Conservation (phyloP, 441 rosid species). For the Gossypium davidsonii region DNA sequence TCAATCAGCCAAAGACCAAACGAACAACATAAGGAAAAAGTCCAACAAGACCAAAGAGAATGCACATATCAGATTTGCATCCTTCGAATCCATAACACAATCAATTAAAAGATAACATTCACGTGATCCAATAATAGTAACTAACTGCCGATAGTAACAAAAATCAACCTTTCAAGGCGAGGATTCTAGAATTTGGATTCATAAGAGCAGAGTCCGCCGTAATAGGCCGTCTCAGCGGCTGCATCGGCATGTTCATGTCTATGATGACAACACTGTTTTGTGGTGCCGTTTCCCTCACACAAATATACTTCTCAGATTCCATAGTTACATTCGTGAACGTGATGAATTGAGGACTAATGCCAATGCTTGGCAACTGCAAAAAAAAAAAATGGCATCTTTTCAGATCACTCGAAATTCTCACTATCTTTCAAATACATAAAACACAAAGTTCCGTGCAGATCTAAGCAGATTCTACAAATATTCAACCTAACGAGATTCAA, state of each 20-base stretch:
- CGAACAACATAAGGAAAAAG: background rate
- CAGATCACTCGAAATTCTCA: background rate
- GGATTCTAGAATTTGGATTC: conserved; percentile 90
- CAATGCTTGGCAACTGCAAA: conserved; percentile 33
- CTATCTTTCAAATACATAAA: background rate
- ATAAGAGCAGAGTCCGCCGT: conserved; percentile 97
- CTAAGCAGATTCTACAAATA: background rate
- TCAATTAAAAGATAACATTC: background rate
- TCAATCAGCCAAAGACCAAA: background rate
- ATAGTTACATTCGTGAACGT: conserved; percentile 85
- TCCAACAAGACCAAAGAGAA: background rate
- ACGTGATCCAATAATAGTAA: background rate
- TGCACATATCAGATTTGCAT: background rate
- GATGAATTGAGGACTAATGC: conserved; percentile 81
- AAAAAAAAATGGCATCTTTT: background rate
- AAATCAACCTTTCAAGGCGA: conserved; percentile 72
- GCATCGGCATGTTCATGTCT: conserved; percentile 92
- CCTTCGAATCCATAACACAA: background rate
- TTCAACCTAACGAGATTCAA: background rate
- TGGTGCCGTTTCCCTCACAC: conserved; percentile 84
- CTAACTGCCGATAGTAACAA: background rate
- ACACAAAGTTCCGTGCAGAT: background rate
- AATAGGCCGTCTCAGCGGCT: conserved; percentile 92
- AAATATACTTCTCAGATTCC: conserved; percentile 57
- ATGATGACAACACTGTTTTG: conserved; percentile 94